A percentile compares a stretch with the other conserved stretches of the same genome.
These are phyloP conservation scores for Polyporus tsugae DNA, from an alignment of 1,284 basidiomycete genomes.

Conservation along the genomic window DNA sequence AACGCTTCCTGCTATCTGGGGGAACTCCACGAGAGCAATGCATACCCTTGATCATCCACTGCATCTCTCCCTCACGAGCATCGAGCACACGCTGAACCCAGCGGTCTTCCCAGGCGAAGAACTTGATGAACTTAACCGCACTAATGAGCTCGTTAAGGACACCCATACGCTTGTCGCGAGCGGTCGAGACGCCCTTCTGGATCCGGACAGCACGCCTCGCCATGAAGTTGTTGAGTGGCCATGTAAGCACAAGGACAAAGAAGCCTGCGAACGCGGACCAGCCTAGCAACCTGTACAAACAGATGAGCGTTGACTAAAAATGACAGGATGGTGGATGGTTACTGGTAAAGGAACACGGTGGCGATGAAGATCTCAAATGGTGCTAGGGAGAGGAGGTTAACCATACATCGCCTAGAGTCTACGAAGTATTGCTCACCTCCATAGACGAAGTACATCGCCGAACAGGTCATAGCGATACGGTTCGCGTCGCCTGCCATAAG, in stretches of 20 bases:
- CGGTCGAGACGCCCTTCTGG: slow-evolving; percentile 74
- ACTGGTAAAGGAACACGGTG: slow-evolving; percentile 79
- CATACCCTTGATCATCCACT: slow-evolving; percentile 75
- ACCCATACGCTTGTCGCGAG: slow-evolving; percentile 86
- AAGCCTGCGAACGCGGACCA: slow-evolving; percentile 88
- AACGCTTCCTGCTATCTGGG: background rate
- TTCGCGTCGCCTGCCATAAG: slow-evolving; percentile 79
- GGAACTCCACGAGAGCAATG: background rate
- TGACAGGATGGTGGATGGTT: background rate
- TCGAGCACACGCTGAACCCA: slow-evolving; percentile 73
- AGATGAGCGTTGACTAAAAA: slow-evolving; percentile 16
- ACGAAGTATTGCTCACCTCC: slow-evolving; percentile 50
- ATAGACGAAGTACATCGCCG: slow-evolving; percentile 70
- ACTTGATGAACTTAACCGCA: slow-evolving; percentile 87
- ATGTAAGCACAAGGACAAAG: slow-evolving; percentile 74
- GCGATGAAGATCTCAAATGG: slow-evolving; percentile 87
- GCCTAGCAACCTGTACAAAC: slow-evolving; percentile 73
- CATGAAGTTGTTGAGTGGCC: slow-evolving; percentile 78
- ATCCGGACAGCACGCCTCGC: slow-evolving; percentile 71
- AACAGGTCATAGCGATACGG: slow-evolving; percentile 58
- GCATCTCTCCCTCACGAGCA: slow-evolving; percentile 66
- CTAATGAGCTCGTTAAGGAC: slow-evolving; percentile 88
- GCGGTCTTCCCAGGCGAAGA: slow-evolving; percentile 84
- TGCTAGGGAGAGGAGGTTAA: slow-evolving; percentile 43
- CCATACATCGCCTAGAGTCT: background rate